Base-by-base conservation (phyloP, 2,329 filamentous ascomycete genomes). In the Phialophora macrospora region DNA sequence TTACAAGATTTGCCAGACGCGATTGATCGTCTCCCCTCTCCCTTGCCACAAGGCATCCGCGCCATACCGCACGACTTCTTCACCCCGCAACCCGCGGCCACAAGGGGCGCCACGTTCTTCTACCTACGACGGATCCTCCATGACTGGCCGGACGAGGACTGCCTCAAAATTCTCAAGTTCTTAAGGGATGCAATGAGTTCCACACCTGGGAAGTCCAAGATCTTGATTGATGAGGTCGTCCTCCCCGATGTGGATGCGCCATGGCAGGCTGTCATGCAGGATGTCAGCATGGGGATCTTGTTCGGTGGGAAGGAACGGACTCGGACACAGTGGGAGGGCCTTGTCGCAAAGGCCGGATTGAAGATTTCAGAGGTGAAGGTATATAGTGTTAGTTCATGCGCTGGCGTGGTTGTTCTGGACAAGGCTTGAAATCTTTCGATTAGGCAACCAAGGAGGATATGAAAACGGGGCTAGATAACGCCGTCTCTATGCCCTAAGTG, bases 161-260 rank as follows among this genome's bases (percentile, higher is more conserved):
- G 69, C 17, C 62, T 66, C 0, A 52, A 62, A 7, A 79, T 82
- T 8, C 74, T 81, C 32, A 69, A 68, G 11, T 73, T 77, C 14
- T 66, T 78, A 8, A 65, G 65, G 1, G 64, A 72, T 0, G 79
- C 79, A 1, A 74, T 81, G 72, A 71, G 64, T 1, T 59, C 69
- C 0, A 73, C 76, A 26, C 17, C 66, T 1, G 62, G 70, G 0
- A 73, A 77, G 4, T 80, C 79, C 0, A 70, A 72, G 14, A 74
- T 83, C 24, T 65, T 83, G 24, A 78, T 83, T 56, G 77, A 80
- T 60, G 81, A 83, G n/a, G 73, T 79, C 24, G 77, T 82, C 3
- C 52, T 82, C 8, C 78, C 79, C 0, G 70, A 80, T 30, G 68
- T 54, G 3, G 74, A 74, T 3, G 76, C 73, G 1, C 70, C 75